A percentile compares a stretch with the other conserved stretches of the same genome.
Evolutionary conservation across 306 rosid species (phyloP).

Genomic region (Macrotyloma uniflorum): DNA sequence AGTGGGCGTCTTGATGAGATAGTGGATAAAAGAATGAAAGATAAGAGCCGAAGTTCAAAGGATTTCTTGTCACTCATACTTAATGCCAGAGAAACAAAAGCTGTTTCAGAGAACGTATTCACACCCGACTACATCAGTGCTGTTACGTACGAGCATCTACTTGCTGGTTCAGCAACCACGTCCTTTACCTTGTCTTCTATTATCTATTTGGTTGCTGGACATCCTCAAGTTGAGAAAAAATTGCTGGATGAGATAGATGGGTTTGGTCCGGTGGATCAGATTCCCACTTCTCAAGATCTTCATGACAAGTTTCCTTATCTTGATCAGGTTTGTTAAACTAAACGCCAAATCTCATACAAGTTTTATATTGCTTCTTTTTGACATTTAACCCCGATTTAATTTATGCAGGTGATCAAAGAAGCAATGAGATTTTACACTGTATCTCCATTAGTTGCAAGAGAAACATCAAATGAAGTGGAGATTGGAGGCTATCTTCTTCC

Average conservation of each 20-base stretch:
- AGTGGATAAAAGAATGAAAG: conserved; percentile 65
- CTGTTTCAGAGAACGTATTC: conserved; percentile 57
- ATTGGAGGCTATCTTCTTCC: conserved; percentile 94
- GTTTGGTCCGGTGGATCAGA: conserved; percentile 57
- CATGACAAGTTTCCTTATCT: conserved; percentile 77
- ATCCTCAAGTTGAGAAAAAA: conserved; percentile 75
- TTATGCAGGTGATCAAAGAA: conserved; percentile 83
- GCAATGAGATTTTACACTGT: conserved; percentile 79
- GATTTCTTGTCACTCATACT: conserved; percentile 79
- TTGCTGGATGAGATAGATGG: conserved; percentile 75
- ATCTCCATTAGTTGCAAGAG: conserved; percentile 94
- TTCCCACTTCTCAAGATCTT: conserved; percentile 74
- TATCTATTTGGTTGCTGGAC: conserved; percentile 83
- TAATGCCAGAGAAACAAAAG: conserved; percentile 72
- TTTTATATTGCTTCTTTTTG: neutral
- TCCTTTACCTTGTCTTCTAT: conserved; percentile 77
- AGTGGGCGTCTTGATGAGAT: conserved; percentile 72
- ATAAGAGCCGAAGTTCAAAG: conserved; percentile 55
- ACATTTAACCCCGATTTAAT: too few relatives aligned
- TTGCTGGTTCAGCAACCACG: conserved; percentile 92
- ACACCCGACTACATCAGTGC: conserved; percentile 79
- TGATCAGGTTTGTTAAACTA: conserved; percentile 62
- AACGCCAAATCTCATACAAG: neutral
- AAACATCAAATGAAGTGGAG: conserved; percentile 76
- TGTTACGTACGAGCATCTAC: conserved; percentile 83